Conservation (phyloP, 371 early-diverging fungal genomes). For the Fennellomyces sp. region DNA sequence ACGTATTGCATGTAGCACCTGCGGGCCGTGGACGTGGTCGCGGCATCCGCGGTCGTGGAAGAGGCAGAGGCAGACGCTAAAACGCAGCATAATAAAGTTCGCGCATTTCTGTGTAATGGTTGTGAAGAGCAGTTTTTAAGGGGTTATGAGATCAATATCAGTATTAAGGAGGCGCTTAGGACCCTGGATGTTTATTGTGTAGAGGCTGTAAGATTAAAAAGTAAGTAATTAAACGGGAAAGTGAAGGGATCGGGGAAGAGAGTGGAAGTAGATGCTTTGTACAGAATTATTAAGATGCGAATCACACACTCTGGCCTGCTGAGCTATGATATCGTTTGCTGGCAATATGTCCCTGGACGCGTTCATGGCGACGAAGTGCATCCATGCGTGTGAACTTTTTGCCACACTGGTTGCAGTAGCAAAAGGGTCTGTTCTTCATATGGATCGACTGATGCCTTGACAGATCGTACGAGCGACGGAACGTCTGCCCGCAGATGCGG, state of each 20-base stretch:
- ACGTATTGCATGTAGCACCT: slow-evolving; percentile 16
- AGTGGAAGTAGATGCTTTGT: slow-evolving; percentile 3
- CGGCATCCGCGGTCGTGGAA: slow-evolving; percentile 66
- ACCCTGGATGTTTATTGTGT: too few relatives aligned
- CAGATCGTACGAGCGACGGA: slow-evolving; percentile 35
- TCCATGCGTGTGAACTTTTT: slow-evolving; percentile 41
- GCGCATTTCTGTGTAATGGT: background rate
- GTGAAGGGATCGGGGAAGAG: background rate
- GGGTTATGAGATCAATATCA: too few relatives aligned
- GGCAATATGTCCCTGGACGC: slow-evolving; percentile 34
- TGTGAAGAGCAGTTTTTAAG: too few relatives aligned
- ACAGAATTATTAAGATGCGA: background rate
- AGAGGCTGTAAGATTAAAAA: too few relatives aligned
- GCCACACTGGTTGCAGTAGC: slow-evolving; percentile 33
- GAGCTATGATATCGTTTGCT: slow-evolving; percentile 10
- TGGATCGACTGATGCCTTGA: slow-evolving; percentile 39
- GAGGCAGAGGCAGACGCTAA: slow-evolving; percentile 45
- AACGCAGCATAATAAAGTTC: background rate
- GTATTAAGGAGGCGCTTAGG: too few relatives aligned
- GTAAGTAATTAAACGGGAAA: background rate
- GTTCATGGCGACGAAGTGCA: slow-evolving; percentile 39
- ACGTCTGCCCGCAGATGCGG: slow-evolving; percentile 31
- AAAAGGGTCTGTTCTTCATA: slow-evolving; percentile 33
- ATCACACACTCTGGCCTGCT: slow-evolving; percentile 24
- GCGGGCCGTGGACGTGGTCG: slow-evolving; percentile 65